Base-by-base conservation (phyloP, 2,329 filamentous ascomycete genomes). In the Fusarium cicatricum region DNA sequence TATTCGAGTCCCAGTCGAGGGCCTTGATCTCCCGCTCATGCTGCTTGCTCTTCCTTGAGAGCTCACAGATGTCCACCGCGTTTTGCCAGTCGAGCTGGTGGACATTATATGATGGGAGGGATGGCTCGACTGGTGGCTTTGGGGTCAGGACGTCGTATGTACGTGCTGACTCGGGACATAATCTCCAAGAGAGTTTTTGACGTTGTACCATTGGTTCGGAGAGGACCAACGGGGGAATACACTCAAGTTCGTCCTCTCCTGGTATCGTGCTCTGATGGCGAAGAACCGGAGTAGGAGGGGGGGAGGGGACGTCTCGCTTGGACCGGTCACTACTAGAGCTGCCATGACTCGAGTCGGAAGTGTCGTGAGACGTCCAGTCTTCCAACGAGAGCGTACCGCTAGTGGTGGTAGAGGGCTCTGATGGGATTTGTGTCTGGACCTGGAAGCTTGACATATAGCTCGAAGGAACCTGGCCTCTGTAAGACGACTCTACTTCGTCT, bases 61-160 rank as follows among this genome's bases (percentile, higher is more conserved):
- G 44, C 10, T 34, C 40, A 10, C 10, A n/a, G 21, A 32, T 31
- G 11, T 33, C 5, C 7, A 55, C 12, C 9, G 43, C 42, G 16
- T 23, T 16, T 7, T 43, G 26, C 53, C 49, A 49, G 33, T 43
- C 28, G n/a, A 55, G 19, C 16, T 50, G 50, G 21, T 60, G 38
- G 8, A 59, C 43, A 36, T 49, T 17, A 12, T 46, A 58, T 16
- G 21, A 23, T 8, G 44, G 49, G 4, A 58, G 37, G 11, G 33
- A 15, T 21, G 28, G 26, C 10, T 23, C 29, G 28, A 11, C n/a
- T 5, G 17, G 9, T 23, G 12, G 3, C 5, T 42, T 36, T 7
- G 5, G 12, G 19, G 10, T 5, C 4, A n/a, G 9, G 11, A 33
- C 17, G 9, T 32, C 3, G 11, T 31, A 5, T 28, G 12, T 21